A percentile compares a stretch with the other conserved stretches of the same genome.
Evolutionary conservation across 2,329 filamentous ascomycete genomes (phyloP).

Genomic region (Leptographium radiaticola): DNA sequence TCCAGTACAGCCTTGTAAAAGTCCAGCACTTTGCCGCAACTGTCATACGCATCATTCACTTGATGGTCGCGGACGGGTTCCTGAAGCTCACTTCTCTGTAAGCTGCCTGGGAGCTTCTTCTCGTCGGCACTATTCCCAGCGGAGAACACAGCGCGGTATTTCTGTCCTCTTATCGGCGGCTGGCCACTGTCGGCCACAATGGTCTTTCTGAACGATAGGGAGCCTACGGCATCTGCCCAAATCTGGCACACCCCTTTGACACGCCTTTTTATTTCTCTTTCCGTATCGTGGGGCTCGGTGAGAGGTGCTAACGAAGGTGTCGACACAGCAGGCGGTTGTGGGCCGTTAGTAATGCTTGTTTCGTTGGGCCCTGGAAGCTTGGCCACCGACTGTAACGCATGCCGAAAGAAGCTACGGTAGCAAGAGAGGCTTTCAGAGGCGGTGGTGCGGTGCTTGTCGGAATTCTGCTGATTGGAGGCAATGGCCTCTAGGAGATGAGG

Average conservation of each 20-base stretch:
- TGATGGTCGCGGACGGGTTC: slow-evolving; percentile 24
- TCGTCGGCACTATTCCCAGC: slow-evolving; percentile 25
- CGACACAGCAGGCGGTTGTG: background rate
- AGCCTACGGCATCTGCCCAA: background rate
- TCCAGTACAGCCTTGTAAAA: slow-evolving; percentile 37
- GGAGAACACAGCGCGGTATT: slow-evolving; percentile 19
- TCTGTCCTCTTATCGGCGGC: background rate
- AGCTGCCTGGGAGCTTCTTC: slow-evolving; percentile 25
- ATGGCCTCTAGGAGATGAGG: slow-evolving; percentile 7
- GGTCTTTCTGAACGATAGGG: background rate
- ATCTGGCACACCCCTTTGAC: background rate
- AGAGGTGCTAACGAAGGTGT: background rate
- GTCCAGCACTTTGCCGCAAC: slow-evolving; percentile 32
- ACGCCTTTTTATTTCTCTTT: background rate
- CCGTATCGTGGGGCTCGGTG: background rate
- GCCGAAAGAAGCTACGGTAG: background rate
- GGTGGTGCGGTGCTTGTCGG: background rate
- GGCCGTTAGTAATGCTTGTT: background rate
- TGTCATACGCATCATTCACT: slow-evolving; percentile 36
- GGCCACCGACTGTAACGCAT: background rate
- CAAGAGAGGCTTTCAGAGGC: slow-evolving; percentile 2
- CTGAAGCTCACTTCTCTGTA: slow-evolving; percentile 30
- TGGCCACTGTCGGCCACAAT: background rate
- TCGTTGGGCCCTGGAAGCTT: background rate
- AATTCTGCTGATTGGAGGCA: background rate